These are phyloP conservation scores for Colletotrichum trifolii DNA, from an alignment of 2,329 filamentous ascomycete species.

Conservation along the genomic window DNA sequence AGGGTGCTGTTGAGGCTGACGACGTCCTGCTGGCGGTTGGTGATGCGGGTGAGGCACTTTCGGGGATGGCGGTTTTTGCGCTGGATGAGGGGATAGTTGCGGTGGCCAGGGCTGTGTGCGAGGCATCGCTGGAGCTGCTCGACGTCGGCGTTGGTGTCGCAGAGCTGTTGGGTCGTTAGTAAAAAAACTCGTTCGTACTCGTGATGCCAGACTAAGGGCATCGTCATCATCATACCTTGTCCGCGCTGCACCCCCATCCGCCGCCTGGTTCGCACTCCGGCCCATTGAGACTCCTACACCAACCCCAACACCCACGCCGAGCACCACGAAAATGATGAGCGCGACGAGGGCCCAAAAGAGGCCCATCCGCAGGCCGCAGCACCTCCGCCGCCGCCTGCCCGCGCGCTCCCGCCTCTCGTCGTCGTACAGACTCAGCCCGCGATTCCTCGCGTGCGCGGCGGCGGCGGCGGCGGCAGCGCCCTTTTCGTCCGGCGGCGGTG, in stretches of 20 bases:
- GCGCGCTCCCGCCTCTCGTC: conserved; percentile 27
- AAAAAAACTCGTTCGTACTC: background rate
- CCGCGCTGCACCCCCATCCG: background rate
- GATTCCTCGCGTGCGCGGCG: conserved; percentile 19
- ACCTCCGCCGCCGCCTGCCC: conserved; percentile 37
- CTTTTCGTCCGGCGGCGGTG: conserved; percentile 46
- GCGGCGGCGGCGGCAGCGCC: conserved; percentile 26
- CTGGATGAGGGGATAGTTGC: background rate
- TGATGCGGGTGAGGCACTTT: background rate
- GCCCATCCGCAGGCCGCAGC: conserved; percentile 44
- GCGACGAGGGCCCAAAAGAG: conserved; percentile 50
- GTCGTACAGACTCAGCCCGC: conserved; percentile 29
- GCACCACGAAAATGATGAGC: conserved; percentile 44
- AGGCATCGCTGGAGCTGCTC: background rate
- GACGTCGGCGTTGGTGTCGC: conserved; percentile 15
- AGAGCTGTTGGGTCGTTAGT: background rate
- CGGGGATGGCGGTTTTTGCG: background rate
- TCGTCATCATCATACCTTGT: conserved; percentile 11
- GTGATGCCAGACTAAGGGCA: background rate
- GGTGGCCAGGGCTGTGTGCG: background rate
- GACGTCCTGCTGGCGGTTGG: conserved; percentile 32
- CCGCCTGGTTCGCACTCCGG: conserved; percentile 15
- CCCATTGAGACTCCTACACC: conserved; percentile 45
- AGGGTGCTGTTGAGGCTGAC: conserved; percentile 30
- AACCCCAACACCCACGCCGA: conserved; percentile 55